Percentiles rank a stretch among this genome's conserved stretches.
Evolutionary conservation across 176 grass and related monocot genomes (phyloP).

Genomic region (Triticum monococcum): DNA sequence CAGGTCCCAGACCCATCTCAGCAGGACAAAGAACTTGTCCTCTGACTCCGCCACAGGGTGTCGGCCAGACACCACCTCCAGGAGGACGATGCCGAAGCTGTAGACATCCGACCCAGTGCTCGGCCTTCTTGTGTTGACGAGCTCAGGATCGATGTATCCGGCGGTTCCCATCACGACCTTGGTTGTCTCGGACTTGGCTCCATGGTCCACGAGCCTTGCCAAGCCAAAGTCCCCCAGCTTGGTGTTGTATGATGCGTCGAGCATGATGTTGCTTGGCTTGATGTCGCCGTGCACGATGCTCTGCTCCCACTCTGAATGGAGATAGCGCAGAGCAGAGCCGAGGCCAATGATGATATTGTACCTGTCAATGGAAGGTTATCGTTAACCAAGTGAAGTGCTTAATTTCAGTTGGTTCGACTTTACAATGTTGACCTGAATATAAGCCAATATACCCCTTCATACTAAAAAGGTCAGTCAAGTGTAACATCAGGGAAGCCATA

Average conservation of each 20-base stretch:
- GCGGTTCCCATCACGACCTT: constrained; percentile 1
- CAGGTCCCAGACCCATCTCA: constrained; percentile 38
- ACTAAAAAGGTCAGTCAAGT: not conserved
- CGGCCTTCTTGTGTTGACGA: not conserved
- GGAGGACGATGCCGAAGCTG: constrained; percentile 36
- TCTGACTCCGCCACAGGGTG: not conserved
- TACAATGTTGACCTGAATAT: not conserved
- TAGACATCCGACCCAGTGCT: constrained; percentile 18
- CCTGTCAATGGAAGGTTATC: not conserved
- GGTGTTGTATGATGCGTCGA: not conserved
- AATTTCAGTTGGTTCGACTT: not conserved
- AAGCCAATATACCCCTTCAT: not conserved
- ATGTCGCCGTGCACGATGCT: constrained; percentile 24
- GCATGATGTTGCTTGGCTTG: constrained; percentile 29
- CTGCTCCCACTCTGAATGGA: constrained; percentile 31
- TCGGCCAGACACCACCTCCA: constrained; percentile 4
- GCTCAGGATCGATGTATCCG: constrained; percentile 15
- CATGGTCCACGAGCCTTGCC: constrained; percentile 17
- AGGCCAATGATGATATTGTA: not conserved
- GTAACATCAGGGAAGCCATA: not conserved
- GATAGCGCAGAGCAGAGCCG: not conserved
- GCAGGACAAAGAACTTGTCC: not conserved
- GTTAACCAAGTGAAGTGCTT: not conserved
- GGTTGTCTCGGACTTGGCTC: not conserved
- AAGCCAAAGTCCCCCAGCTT: constrained; percentile 23